A percentile compares a stretch with the other conserved stretches of the same genome.
Evolutionary conservation across 2,329 filamentous ascomycete species (phyloP).

Genomic region (Colletotrichum truncatum): DNA sequence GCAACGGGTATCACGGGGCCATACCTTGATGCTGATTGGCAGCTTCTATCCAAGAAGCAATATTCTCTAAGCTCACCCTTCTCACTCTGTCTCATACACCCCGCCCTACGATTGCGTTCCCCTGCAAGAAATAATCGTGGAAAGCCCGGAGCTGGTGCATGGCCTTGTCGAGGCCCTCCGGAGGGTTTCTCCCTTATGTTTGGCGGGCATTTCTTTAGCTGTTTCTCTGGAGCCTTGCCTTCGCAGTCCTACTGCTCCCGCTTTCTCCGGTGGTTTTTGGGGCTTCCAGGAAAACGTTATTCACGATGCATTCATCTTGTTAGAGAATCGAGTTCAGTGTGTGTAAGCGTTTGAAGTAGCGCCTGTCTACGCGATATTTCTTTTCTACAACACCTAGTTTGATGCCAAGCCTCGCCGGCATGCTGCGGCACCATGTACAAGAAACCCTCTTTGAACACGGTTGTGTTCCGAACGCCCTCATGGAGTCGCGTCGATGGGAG

Average conservation of each 20-base stretch:
- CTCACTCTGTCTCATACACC: not conserved
- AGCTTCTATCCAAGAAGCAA: slow-evolving; percentile 9
- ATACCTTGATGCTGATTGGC: slow-evolving; percentile 1
- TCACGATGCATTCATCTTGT: not conserved
- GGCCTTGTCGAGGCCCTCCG: not conserved
- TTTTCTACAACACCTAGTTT: not conserved
- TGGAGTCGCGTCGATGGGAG: slow-evolving; percentile 19
- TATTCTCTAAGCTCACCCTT: slow-evolving; percentile 4
- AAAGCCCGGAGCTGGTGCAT: not conserved
- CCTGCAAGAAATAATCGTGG: not conserved
- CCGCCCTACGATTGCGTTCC: not conserved
- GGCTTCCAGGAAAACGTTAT: not conserved
- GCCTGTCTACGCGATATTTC: not conserved
- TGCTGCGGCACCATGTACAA: slow-evolving; percentile 19
- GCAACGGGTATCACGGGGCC: not conserved
- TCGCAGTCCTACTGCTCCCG: not conserved
- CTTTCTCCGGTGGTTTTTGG: not conserved
- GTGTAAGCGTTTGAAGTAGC: too few relatives aligned
- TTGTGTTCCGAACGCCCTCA: slow-evolving; percentile 24
- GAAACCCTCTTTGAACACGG: slow-evolving; percentile 11
- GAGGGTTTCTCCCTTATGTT: not conserved
- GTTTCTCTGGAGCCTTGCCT: not conserved
- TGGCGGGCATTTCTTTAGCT: not conserved
- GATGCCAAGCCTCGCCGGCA: slow-evolving; percentile 22
- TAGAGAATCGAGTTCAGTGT: not conserved